Evolutionary conservation across 306 rosid species (phyloP).

Genomic region (Quillaja saponaria): DNA sequence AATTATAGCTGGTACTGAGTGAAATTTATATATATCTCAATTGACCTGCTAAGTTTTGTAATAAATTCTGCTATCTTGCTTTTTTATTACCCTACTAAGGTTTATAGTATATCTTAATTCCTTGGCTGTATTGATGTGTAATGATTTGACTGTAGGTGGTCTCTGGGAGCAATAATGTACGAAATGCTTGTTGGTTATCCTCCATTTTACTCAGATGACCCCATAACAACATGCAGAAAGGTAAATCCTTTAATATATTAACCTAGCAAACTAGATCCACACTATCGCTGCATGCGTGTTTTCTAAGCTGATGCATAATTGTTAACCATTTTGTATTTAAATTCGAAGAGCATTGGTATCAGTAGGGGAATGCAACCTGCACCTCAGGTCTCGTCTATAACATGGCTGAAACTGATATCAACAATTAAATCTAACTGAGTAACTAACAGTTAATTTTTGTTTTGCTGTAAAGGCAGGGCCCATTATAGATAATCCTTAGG

Average conservation of each 20-base stretch:
- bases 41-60: constrained; percentile 9
- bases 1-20: constrained; percentile 2
- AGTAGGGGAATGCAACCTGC: not conserved
- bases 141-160: constrained; percentile 71
- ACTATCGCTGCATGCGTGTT: constrained; percentile 16
- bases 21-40: constrained; percentile 22
- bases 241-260: constrained; percentile 43
- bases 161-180: constrained; percentile 94
- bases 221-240: constrained; percentile 94
- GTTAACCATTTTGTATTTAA: constrained; percentile 17
- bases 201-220: constrained; percentile 96
- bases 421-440: not conserved
- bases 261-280: not conserved
- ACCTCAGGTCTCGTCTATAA: not conserved
- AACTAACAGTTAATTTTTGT: not conserved
- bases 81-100: not conserved
- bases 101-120: constrained; percentile 20
- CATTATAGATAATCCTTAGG: not conserved
- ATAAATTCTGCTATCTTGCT: constrained; percentile 17
- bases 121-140: constrained; percentile 23
- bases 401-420: constrained; percentile 4
- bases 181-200: constrained; percentile 99
- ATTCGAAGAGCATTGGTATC: not conserved
- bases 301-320: constrained; percentile 22
- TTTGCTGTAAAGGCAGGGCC: not conserved